Evolutionary conservation across 2,329 filamentous ascomycete species (phyloP), one percentile per base, ranked within the genome.

Genomic region (Elsinoe ampelina): DNA sequence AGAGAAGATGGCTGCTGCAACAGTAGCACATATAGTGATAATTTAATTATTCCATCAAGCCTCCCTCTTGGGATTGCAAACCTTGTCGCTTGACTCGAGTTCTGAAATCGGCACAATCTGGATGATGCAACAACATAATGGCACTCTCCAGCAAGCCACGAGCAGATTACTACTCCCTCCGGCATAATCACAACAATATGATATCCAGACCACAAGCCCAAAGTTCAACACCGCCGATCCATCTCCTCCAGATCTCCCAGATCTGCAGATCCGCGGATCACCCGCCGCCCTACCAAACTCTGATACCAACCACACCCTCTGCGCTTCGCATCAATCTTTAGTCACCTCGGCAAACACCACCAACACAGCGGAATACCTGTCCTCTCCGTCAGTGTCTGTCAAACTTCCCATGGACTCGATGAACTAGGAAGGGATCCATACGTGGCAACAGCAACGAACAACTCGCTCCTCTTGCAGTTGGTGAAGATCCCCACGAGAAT

Each of bases 1-100:
- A 19, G 6, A n/a, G 8, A 35, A 13, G 32, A 34, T 19, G 10
- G 30, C 36, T 26, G 19, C 15, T 11, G 17, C 20, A 10, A 13
- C 11, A 20, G 10, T 15, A 17, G 5, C 20, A 22, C 12, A 39
- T 4, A 26, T 52, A 52, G 48, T 39, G 34, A 20, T 52, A 52
- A 52, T 52, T 34, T 52, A 52, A 52, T 52, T 39, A 34, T 38
- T 52, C 38, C 15, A 52, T 26, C 48, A 52, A 52, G 48, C 15
- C 32, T 19, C 48, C 48, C 45, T 50, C 19, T 35, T 50, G 43
- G 43, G 43, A 48, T 32, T 20, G 19, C 43, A 48, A 5, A 30
- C 5, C 2, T 47, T 47, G 20, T 32, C 12, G 17, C 41, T 5
- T 45, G 17, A 19, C 36, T 1, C 36, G 11, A 38, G 15, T 12